These are phyloP conservation scores for Balansia obtecta DNA, from an alignment of 2,329 filamentous ascomycete genomes.

Conservation along the genomic window DNA sequence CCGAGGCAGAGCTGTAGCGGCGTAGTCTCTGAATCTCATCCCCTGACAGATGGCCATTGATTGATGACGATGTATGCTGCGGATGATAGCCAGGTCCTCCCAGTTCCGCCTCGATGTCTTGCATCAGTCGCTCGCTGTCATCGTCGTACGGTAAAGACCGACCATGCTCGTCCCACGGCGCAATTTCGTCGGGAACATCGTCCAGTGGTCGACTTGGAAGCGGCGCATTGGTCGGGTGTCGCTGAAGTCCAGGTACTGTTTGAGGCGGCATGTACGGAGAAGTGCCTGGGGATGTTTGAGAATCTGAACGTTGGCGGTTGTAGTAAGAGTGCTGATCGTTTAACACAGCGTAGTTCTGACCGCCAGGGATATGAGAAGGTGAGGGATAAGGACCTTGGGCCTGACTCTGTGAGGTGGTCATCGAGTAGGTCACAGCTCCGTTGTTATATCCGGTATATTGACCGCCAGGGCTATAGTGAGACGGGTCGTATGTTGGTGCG, in stretches of 20 bases:
- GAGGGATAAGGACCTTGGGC: constrained; percentile 37
- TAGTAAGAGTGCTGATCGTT: constrained; percentile 34
- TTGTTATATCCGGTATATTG: constrained; percentile 20
- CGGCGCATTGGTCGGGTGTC: constrained; percentile 48
- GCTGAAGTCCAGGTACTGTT: constrained; percentile 33
- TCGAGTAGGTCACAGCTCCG: constrained; percentile 22
- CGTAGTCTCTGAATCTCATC: constrained; percentile 34
- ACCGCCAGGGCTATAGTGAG: constrained; percentile 14
- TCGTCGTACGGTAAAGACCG: constrained; percentile 16
- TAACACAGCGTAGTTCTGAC: constrained; percentile 34
- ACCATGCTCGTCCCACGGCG: constrained; percentile 28
- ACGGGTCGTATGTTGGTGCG: constrained; percentile 24
- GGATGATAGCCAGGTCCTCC: constrained; percentile 19
- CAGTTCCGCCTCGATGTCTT: constrained; percentile 45
- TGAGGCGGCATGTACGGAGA: constrained; percentile 31
- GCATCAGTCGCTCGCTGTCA: constrained; percentile 32
- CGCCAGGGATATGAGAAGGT: constrained; percentile 39
- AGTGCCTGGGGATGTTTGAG: constrained; percentile 33
- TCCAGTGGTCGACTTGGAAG: constrained; percentile 42
- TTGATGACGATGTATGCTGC: constrained; percentile 27
- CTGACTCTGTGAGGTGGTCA: constrained; percentile 5
- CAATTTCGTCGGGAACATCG: constrained; percentile 29
- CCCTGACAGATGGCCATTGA: constrained; percentile 34
- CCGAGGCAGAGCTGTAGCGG: constrained; percentile 36
- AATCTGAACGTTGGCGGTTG: constrained; percentile 34